Base-by-base conservation (phyloP, 2,329 filamentous ascomycete genomes). In the Arthroderma uncinatum region DNA sequence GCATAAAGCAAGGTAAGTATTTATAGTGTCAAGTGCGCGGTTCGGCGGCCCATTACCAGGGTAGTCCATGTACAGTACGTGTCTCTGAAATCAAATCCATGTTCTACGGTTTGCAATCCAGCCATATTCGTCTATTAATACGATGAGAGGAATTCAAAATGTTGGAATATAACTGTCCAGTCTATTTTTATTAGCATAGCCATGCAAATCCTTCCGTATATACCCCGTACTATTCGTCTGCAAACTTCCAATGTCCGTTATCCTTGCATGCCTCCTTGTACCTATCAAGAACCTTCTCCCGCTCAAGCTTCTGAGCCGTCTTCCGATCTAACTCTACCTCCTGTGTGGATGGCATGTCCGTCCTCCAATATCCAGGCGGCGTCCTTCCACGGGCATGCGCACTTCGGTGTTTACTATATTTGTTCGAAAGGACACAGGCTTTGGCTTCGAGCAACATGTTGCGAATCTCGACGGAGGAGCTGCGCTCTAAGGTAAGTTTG, bases 281-380 rank as follows among this genome's bases (percentile, higher is more conserved):
- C 66, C 90, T 81, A 65, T 88, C 83, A 62, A 83, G 79, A 1
- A 96, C 78, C 57, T 82, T 79, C 53, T 82, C 76, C 62, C 78
- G 79, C 66, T 87, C 84, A 59, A 81, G 73, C 63, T 77, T 78
- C n/a, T 76, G 77, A 0, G 86, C 86, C 66, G 84, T 82, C 59
- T 79, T 78, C 58, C 80, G 80, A 64, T 92, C 82, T 55, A 77
- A 74, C 63, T 81, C 76, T 28, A 84, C 72, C 70, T 96, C 88
- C 68, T 97, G 93, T 1, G 93, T 96, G 25, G 76, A 83, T 1
- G 92, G 91, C 68, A 98, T 95, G 63, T 95, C 92, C 1, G 86
- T 80, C 56, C 88, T 79, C 93, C 93, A 98, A 68, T 89, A 97
- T 0, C 90, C 91, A 1, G 89, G 89, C 10, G 93, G 91, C 8